These are phyloP conservation scores for Euphorbia peplus DNA, from an alignment of 345 rosid species.

Conservation along the genomic window DNA sequence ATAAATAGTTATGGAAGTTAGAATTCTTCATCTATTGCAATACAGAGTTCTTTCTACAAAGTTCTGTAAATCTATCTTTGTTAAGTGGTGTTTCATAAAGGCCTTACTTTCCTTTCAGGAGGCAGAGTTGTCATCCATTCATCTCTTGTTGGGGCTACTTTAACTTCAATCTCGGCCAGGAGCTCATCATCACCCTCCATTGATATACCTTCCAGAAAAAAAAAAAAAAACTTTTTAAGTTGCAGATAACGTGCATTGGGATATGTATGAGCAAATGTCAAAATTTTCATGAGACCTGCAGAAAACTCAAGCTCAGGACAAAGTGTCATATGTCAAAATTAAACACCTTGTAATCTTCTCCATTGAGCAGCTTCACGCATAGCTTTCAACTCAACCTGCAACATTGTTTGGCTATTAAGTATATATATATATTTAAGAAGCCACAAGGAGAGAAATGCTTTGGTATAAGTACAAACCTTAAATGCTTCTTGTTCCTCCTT, in stretches of 20 bases:
- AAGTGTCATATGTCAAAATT: too few relatives aligned
- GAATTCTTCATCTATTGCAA: not conserved
- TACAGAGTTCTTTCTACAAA: not conserved
- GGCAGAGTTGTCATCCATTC: conserved; percentile 99
- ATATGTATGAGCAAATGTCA: too few relatives aligned
- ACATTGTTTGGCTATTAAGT: conserved; percentile 8
- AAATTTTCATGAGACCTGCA: too few relatives aligned
- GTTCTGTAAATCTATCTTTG: not conserved
- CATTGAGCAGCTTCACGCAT: conserved; percentile 95
- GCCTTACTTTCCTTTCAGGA: conserved; percentile 81
- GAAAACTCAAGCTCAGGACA: too few relatives aligned
- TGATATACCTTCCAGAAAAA: conserved; percentile 59
- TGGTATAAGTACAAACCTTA: conserved; percentile 51
- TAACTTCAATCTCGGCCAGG: conserved; percentile 61
- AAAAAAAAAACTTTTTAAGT: conserved; percentile 7
- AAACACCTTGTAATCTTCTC: conserved; percentile 78
- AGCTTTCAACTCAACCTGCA: conserved; percentile 69
- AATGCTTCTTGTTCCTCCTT: conserved; percentile 84
- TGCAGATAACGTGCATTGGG: too few relatives aligned
- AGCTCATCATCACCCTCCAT: conserved; percentile 98
- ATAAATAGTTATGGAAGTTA: conserved; percentile 11
- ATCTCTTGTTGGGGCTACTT: conserved; percentile 65
- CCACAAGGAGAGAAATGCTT: conserved; percentile 3
- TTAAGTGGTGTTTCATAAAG: not conserved
- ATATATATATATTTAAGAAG: conserved; percentile 13